Percentiles rank a stretch among this genome's conserved stretches.
These are phyloP conservation scores for Exidia glandulosa DNA, from an alignment of 768 basidiomycete species.

Conservation along the genomic window DNA sequence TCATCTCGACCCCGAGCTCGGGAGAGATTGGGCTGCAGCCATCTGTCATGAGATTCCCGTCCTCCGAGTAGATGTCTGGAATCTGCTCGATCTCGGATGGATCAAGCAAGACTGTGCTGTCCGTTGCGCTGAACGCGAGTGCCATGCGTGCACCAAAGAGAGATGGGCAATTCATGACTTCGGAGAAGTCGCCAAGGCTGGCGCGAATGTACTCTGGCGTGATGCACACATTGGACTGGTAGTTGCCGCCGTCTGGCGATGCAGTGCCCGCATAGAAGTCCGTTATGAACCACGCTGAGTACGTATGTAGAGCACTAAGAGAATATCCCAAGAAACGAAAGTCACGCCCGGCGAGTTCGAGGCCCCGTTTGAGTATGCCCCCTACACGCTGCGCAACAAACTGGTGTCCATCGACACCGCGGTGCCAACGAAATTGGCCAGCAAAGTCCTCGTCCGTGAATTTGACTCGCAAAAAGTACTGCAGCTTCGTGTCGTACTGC, in stretches of 20 bases:
- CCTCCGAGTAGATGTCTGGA: slow-evolving; percentile 36
- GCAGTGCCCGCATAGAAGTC: slow-evolving; percentile 37
- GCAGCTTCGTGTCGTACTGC: slow-evolving; percentile 43
- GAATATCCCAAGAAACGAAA: slow-evolving; percentile 84
- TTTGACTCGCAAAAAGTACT: slow-evolving; percentile 71
- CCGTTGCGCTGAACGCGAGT: slow-evolving; percentile 77
- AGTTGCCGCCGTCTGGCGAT: no score
- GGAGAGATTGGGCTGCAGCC: slow-evolving; percentile 65
- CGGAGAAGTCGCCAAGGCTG: slow-evolving; percentile 56
- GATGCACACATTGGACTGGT: no score
- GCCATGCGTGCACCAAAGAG: slow-evolving; percentile 76
- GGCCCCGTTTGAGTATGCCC: slow-evolving; percentile 45
- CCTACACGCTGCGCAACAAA: slow-evolving; percentile 54
- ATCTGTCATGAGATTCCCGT: slow-evolving; percentile 50
- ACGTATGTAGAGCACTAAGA: slow-evolving; percentile 61
- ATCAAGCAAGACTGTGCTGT: slow-evolving; percentile 51
- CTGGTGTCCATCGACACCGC: slow-evolving; percentile 45
- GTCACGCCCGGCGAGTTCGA: slow-evolving; percentile 53
- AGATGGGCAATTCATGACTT: slow-evolving; percentile 47
- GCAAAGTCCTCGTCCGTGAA: slow-evolving; percentile 75
- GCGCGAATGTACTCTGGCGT: slow-evolving; percentile 48
- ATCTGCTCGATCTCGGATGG: slow-evolving; percentile 53
- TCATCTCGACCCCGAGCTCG: slow-evolving; percentile 47
- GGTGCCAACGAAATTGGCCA: slow-evolving; percentile 64
- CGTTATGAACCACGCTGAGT: slow-evolving; percentile 73